Base-by-base conservation (phyloP, 768 basidiomycete genomes). In the Boletus barrowsii region DNA sequence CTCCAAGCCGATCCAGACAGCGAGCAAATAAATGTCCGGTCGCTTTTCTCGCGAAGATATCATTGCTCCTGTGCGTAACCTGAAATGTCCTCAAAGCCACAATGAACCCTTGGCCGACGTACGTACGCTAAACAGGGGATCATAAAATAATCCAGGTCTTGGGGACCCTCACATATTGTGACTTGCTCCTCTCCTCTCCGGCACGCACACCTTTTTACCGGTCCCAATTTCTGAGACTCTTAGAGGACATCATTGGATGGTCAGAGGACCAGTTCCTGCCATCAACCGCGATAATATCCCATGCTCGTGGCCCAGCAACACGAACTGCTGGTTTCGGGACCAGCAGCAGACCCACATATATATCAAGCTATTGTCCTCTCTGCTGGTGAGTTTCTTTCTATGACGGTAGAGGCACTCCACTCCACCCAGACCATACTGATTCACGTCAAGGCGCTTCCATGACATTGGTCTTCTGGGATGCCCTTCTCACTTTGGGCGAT, bases 401-500 rank as follows among this genome's bases (percentile, higher is more conserved):
- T 15, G 11, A 15, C 20, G 17, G 5, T 14, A 8, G 24, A 42
- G 20, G 39, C 18, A 42, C 5, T 41, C 7, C 20, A 24, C 18
- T 7, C 18, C 22, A 18, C 5, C n/a, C 26, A 6, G 11, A 49
- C 24, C n/a, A n/a, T 10, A 33, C 41, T 62, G 11, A 44, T n/a
- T 24, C 7, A n/a, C n/a, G 18, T n/a, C 18, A 55, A 60, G 64
- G 24, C 10, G 55, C 52, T 18, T 43, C 63, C 0, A 4, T 56
- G 42, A 17, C 42, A 6, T 24, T 65, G 29, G 26, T 60, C 32
- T 17, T 42, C 3, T 65, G 64, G 63, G 56, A 65, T 4, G 14
- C 51, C 10, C 10, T 66, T 33, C 54, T 65, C 42, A 60, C 55
- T 30, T 39, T 66, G 5, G 61, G 43, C 3, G 40, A 57, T 6